Base-by-base conservation (phyloP, 2,329 filamentous ascomycete genomes). In the Fusarium dimerum region DNA sequence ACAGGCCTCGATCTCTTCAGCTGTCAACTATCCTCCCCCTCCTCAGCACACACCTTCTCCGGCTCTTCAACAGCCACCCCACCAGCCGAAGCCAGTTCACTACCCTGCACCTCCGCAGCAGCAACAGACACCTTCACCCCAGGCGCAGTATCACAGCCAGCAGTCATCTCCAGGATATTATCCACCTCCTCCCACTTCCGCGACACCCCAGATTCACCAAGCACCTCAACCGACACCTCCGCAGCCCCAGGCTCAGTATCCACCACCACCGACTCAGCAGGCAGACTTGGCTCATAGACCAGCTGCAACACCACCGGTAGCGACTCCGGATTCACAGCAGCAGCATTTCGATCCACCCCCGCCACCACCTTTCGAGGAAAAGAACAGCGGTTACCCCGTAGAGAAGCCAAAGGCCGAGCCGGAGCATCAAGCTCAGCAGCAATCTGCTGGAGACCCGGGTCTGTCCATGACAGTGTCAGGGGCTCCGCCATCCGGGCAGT, bases 401-500 rank as follows among this genome's bases (percentile, higher is more conserved):
- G 71, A 71, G 55, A 74, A 70, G 59, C 59, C 45, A 13, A 47
- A 51, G 42, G 58, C 54, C 12, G 47, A 64, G 40, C 12, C 49
- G 15, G 54, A 57, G 39, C 61, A 63, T 48, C 62, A 60, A 43
- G 57, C 54, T 30, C 55, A 54, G 30, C 50, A 49, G 32, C 52
- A 63, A n/a, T 59, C 66, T 57, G 42, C 56, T 63, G 47, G 65
- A 61, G 32, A 46, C 57, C 20, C 20, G 20, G 55, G 50, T 60
- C 70, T 15, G 59, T 68, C 29, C 69, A 71, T 56, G 56, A 67
- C 74, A 43, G 65, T 71, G 17, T 67, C 68, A 11, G 71, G 71
- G 29, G 76, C 74, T 5, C 77, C 75, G 11, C 66, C 72, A 7
- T 71, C 75, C 15, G 71, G 73, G 32, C 81, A 88, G 51, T 92